phyloP scores from a whole-genome alignment of 371 early-diverging fungal species.

The Zychaea mexicana region DNA sequence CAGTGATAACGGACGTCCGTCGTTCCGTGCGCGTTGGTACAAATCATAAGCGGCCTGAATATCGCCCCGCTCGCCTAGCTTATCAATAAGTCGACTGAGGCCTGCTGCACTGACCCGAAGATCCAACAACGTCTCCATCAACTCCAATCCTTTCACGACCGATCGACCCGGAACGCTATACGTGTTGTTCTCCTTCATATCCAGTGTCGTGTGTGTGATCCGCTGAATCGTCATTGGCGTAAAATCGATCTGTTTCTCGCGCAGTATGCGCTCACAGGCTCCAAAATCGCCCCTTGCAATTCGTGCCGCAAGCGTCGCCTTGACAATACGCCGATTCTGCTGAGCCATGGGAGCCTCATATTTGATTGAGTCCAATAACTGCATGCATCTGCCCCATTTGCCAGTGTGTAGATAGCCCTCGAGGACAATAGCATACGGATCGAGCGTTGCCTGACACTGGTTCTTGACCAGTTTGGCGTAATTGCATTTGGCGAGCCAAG shows the following conservation, averaged over 20 bases:
- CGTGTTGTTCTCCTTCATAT: slow-evolving; percentile 11
- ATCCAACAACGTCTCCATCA: slow-evolving; percentile 27
- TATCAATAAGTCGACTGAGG: slow-evolving; percentile 25
- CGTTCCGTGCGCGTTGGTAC: slow-evolving; percentile 28
- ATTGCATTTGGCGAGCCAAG: slow-evolving; percentile 13
- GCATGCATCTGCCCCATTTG: slow-evolving; percentile 21
- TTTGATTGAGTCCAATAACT: slow-evolving; percentile 7
- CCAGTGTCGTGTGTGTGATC: slow-evolving; percentile 20
- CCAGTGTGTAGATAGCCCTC: slow-evolving; percentile 29
- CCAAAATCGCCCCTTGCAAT: slow-evolving; percentile 22
- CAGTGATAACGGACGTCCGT: neutral
- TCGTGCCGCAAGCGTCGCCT: slow-evolving; percentile 20
- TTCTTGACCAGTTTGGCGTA: neutral
- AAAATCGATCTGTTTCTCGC: slow-evolving; percentile 17
- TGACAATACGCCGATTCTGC: slow-evolving; percentile 32
- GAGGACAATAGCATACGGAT: slow-evolving; percentile 29
- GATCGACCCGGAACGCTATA: slow-evolving; percentile 6
- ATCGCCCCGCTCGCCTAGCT: slow-evolving; percentile 36
- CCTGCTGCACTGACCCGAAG: slow-evolving; percentile 22
- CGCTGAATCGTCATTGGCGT: slow-evolving; percentile 26
- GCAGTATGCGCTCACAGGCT: slow-evolving; percentile 4
- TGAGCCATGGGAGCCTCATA: neutral
- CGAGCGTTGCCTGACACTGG: slow-evolving; percentile 15
- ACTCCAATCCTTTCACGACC: slow-evolving; percentile 12
- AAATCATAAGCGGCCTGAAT: slow-evolving; percentile 22